Evolutionary conservation across 768 basidiomycete species (phyloP), one percentile per base, ranked within the genome.

Genomic region (Russula sp.): DNA sequence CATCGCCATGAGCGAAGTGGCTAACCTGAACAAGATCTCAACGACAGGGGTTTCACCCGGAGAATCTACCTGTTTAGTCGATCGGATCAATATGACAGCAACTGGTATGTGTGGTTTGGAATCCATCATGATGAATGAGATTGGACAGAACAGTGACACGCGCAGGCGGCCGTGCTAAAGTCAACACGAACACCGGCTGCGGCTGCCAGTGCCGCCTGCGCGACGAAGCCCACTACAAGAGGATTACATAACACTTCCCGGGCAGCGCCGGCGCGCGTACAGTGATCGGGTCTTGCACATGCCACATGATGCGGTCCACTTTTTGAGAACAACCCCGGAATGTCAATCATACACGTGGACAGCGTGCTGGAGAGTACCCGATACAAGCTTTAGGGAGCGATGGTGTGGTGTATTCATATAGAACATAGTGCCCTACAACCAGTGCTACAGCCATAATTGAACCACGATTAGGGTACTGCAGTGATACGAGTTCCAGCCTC

Each of bases 11-110:
- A 37, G n/a, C 13, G 35, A 53, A 7, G 53, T 27, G 49, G 49
- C 40, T n/a, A 44, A 22, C 58, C 51, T 52, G 58, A 59, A 59
- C 8, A 49, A 32, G 58, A 16, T 56, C n/a, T 32, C 31, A 27
- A 34, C 22, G 27, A 52, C 51, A 52, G 51, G 58, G 51, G 39
- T 51, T 50, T 37, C 27, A 40, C 31, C 49, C 49, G 7, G 37
- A 37, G 39, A 51, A 50, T 31, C 18, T 22, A 31, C 27, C 27
- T 27, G n/a, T 27, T 47, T 10, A 5, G n/a, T 31, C 37, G 48
- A 39, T 50, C 57, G 16, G 37, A 37, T 48, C 45, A 16, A 50
- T 58, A 13, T 50, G 27, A 49, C 4, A 37, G 47, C 22, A 31
- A 37, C 27, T 16, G 18, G 37, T 40, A n/a, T 51, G 57, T 9